Evolutionary conservation across 345 rosid genomes (phyloP), one percentile per base, ranked within the genome.

Genomic region (Zanthoxylum bungeanum): DNA sequence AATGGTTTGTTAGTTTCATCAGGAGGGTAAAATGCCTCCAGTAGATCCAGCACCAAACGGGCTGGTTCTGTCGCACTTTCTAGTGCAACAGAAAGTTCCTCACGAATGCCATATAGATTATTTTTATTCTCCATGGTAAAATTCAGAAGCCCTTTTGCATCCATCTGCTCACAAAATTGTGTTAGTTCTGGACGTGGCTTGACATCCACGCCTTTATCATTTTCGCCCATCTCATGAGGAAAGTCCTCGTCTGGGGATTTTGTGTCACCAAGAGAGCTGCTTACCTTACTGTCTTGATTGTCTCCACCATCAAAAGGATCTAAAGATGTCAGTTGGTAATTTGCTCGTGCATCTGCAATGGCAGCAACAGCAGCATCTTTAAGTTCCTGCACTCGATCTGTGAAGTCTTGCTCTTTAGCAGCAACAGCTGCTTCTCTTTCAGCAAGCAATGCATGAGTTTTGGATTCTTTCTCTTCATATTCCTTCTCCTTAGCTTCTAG

Each of bases 161-260:
- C 90, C 92, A 85, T 88, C 83, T 84, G 84, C 85, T 84, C 72
- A 71, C 92, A 88, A 78, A 84, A 81, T 75, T 79, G 79, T 22
- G 67, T 77, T 46, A 88, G 77, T 80, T 86, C 85, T 66, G 76
- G 85, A 62, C 77, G 78, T 72, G 85, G 81, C 84, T 82, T 78
- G 66, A 76, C 80, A 72, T 76, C 76, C 84, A 78, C 69, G 22
- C 73, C 73, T 77, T 77, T 77, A 68, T 80, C 67, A 75, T 69
- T 77, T 78, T 84, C 84, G 33, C 72, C 73, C 24, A 31, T 68
- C 66, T 77, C 79, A 77, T 17, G 72, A 76, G 84, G 77, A 78
- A 77, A 77, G 50, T 76, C 74, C 74, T 82, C 86, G 75, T 77
- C 83, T 34, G 76, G 61, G 50, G 80, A 80, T 70, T 64, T 79